phyloP scores from a whole-genome alignment of 1,139 yeast genomes.

The Saccharomyces pastorianus region DNA sequence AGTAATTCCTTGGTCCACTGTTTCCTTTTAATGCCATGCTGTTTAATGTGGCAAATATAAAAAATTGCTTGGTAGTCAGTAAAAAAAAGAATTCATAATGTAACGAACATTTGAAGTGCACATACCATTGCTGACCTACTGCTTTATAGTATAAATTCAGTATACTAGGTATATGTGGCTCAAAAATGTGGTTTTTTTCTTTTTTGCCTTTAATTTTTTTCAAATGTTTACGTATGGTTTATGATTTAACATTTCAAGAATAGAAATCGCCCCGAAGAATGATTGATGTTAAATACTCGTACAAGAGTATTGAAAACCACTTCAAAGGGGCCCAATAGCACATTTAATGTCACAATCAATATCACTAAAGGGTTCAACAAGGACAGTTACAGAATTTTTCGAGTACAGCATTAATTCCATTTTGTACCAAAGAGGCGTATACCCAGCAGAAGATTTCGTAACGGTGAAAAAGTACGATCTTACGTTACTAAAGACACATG shows the following conservation, averaged over 20 bases:
- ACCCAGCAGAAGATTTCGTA: conserved; percentile 81
- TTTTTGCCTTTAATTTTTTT: not conserved
- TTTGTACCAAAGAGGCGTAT: conserved; percentile 81
- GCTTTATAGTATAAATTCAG: not conserved
- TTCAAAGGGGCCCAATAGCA: not conserved
- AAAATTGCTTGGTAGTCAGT: not conserved
- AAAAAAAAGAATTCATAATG: not conserved
- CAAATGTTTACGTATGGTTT: not conserved
- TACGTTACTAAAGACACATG: conserved; percentile 62
- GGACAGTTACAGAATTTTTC: conserved; percentile 75
- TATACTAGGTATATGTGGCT: not conserved
- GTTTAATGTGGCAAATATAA: not conserved
- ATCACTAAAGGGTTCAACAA: conserved; percentile 70
- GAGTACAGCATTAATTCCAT: conserved; percentile 73
- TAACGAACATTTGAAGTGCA: not conserved
- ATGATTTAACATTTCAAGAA: conserved; percentile 2
- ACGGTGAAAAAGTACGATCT: conserved; percentile 75
- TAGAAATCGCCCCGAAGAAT: not conserved
- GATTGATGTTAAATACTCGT: not conserved
- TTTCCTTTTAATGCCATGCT: conserved; percentile 68
- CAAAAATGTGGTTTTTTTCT: not conserved
- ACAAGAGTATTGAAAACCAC: not conserved
- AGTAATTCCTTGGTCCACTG: conserved; percentile 51
- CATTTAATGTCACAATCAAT: conserved; percentile 26
- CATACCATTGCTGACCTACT: conserved; percentile 4